Base-by-base conservation (phyloP, 345 rosid genomes). In the Salix exigua region DNA sequence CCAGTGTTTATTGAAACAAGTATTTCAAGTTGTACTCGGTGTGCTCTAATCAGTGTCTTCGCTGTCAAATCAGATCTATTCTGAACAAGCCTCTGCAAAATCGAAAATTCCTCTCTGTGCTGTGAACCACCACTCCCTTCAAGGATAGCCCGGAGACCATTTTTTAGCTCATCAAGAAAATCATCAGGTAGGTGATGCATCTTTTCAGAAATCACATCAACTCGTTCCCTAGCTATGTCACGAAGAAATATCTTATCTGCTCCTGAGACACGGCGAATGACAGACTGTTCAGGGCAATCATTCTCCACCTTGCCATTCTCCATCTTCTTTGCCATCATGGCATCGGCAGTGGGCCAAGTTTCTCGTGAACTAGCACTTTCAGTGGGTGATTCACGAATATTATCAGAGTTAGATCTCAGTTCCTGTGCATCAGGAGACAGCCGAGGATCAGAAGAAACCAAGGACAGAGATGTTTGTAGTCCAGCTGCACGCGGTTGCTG, bases 311-410 rank as follows among this genome's bases (percentile, higher is more conserved):
- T 96, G 62, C 89, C 91, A 74, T 90, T 92, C 62, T 83, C 97
- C 85, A 88, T 61, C 88, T 94, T 91, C 87, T 87, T 90, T 21
- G 80, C 85, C 81, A 82, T 72, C 51, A 83, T 83, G 73, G 84
- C 89, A 76, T 91, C 91, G 4, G 90, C 87, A 83, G 93, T 80
- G 42, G 97, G 97, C 97, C 98, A 96, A 21, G 97, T 96, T 73
- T 96, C 99, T 73, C 88, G 87, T 44, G 98, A 96, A 85, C 97
- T 94, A 4, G 98, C 98, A 85, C 98, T 96, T 84, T 92, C 98
- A 42, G 98, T 90, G 48, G 99, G 99, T 11, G 98, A 96, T 80
- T 94, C 98, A 8, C 89, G 97, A 44, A 85, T 83, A 62, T 89
- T 85, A 76, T 88, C 94, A 16, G 96, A 89, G 77, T 86, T 94